A percentile compares a stretch with the other conserved stretches of the same genome.
phyloP scores from a whole-genome alignment of 2,329 filamentous ascomycete species.

The Neodidymelliopsis sp. region DNA sequence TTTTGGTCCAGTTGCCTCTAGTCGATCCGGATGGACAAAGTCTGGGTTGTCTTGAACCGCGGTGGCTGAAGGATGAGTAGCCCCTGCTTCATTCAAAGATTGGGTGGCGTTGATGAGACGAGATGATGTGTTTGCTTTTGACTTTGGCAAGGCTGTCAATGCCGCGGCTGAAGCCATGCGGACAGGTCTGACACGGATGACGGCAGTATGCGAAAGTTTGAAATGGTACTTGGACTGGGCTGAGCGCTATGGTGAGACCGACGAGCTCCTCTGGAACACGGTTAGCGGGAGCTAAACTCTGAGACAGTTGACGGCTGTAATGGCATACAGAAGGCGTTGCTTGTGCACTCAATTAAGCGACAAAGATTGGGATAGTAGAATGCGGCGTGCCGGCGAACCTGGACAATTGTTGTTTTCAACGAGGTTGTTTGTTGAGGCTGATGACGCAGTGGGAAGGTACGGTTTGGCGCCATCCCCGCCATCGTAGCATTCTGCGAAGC shows the following conservation, averaged over 20 bases:
- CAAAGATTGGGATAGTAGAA: neutral
- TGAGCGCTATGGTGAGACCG: constrained; percentile 10
- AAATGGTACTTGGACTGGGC: constrained; percentile 1
- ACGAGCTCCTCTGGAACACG: constrained; percentile 7
- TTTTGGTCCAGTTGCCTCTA: constrained; percentile 31
- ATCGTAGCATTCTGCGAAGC: neutral
- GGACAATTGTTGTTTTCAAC: neutral
- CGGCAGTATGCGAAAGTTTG: constrained; percentile 18
- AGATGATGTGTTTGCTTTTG: constrained; percentile 26
- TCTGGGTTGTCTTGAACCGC: constrained; percentile 20
- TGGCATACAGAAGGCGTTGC: constrained; percentile 7
- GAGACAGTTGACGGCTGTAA: constrained; percentile 9
- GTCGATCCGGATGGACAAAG: constrained; percentile 40
- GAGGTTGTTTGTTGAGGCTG: constrained; percentile 19
- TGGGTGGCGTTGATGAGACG: constrained; percentile 17
- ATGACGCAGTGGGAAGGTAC: constrained; percentile 17
- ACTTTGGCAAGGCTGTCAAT: constrained; percentile 41
- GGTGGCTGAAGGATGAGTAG: neutral
- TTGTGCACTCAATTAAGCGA: neutral
- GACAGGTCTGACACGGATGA: neutral
- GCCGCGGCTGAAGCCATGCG: constrained; percentile 43
- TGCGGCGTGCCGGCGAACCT: neutral
- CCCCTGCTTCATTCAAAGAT: constrained; percentile 11
- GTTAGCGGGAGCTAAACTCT: constrained; percentile 1
- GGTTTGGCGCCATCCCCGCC: constrained; percentile 7